Percentiles rank a stretch among this genome's conserved stretches.
These are phyloP conservation scores for Blastomyces gilchristii DNA, from an alignment of 2,329 filamentous ascomycete genomes.

Conservation along the genomic window DNA sequence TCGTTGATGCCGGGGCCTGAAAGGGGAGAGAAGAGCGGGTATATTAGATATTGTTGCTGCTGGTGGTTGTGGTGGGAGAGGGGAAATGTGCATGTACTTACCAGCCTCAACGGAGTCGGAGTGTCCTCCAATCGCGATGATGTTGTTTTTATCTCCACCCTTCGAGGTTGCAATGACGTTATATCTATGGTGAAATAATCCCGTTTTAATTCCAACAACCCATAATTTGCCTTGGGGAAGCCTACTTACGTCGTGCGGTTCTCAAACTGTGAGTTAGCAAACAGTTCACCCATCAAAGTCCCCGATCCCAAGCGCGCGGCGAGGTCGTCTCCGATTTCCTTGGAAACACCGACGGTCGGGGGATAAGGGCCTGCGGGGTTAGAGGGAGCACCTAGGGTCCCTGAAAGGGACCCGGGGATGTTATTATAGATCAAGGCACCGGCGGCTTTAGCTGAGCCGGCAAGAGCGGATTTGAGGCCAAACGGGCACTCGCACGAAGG, in stretches of 20 bases:
- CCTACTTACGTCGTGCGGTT: constrained; percentile 35
- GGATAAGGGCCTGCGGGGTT: constrained; percentile 47
- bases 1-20: constrained; percentile 64
- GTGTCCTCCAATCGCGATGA: constrained; percentile 51
- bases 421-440: constrained; percentile 69
- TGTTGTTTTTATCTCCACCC: constrained; percentile 48
- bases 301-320: constrained; percentile 43
- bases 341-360: constrained; percentile 57
- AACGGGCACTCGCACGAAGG: constrained; percentile 59
- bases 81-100: neutral
- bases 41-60: neutral
- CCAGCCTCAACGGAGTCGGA: constrained; percentile 48
- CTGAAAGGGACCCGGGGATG: constrained; percentile 50
- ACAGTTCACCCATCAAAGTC: constrained; percentile 27
- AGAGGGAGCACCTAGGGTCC: constrained; percentile 55
- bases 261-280: constrained; percentile 37
- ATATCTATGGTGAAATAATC: constrained; percentile 22
- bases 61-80: too few relatives aligned
- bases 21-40: neutral
- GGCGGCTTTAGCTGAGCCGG: constrained; percentile 58
- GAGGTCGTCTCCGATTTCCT: constrained; percentile 48
- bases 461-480: constrained; percentile 57
- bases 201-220: constrained; percentile 15
- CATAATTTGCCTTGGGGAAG: neutral
- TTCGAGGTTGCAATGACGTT: constrained; percentile 54